A percentile compares a stretch with the other conserved stretches of the same genome.
Evolutionary conservation across 2,329 filamentous ascomycete species (phyloP).

Genomic region (Chaetomium strumarium): DNA sequence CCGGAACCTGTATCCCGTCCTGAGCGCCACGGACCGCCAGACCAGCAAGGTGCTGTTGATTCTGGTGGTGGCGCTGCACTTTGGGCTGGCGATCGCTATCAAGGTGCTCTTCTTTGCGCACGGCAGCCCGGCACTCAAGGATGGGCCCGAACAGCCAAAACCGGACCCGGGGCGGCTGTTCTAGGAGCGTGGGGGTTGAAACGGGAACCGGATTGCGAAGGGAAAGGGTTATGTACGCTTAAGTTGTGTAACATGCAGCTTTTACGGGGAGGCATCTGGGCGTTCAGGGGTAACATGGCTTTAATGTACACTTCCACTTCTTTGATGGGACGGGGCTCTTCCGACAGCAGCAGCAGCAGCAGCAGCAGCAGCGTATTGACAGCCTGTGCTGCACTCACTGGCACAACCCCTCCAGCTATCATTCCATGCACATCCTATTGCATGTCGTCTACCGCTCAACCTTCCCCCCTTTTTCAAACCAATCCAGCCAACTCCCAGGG

Average conservation of each 20-base stretch:
- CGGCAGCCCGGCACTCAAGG: conserved; percentile 47
- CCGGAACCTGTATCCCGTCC: conserved; percentile 82
- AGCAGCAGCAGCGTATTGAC: no score
- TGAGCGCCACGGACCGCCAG: conserved; percentile 88
- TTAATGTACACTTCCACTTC: not conserved
- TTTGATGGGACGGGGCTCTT: not conserved
- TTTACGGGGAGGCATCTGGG: not conserved
- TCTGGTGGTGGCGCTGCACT: conserved; percentile 77
- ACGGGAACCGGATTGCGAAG: not conserved
- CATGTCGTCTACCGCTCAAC: conserved; percentile 40
- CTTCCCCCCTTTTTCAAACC: conserved; percentile 66
- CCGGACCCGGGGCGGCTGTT: conserved; percentile 8
- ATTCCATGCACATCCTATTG: not conserved
- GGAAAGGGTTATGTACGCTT: not conserved
- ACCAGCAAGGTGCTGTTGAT: conserved; percentile 83
- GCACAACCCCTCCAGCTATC: not conserved
- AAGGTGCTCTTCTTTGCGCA: conserved; percentile 96
- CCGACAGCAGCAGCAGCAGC: no score
- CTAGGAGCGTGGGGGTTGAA: not conserved
- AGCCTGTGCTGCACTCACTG: no score
- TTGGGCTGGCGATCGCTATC: conserved; percentile 86
- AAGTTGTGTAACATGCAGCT: not conserved
- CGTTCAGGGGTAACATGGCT: not conserved
- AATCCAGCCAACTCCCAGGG: conserved; percentile 74
- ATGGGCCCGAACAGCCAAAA: conserved; percentile 4